Conservation (phyloP, 2,329 filamentous ascomycete species). For the Metarhizium humberi region DNA sequence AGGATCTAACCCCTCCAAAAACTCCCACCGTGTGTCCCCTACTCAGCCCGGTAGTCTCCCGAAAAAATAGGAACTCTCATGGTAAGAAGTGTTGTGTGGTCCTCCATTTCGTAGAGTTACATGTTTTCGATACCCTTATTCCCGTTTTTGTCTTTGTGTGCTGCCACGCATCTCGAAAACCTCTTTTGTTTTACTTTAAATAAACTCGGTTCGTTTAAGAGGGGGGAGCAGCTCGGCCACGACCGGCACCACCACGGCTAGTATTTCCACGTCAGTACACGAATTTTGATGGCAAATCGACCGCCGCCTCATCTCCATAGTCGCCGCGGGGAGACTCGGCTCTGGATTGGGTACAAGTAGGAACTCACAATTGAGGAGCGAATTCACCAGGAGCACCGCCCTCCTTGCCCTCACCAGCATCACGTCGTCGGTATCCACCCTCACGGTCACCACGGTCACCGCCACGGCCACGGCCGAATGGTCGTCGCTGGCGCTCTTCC, state of each 20-base stretch:
- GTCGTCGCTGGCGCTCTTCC: conserved; percentile 69
- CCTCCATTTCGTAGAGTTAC: conserved; percentile 36
- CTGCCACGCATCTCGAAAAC: conserved; percentile 32
- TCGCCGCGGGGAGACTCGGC: too few relatives aligned
- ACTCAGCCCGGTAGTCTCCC: conserved; percentile 22
- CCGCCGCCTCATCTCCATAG: too few relatives aligned
- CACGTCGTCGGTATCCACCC: conserved; percentile 87
- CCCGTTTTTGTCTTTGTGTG: background rate
- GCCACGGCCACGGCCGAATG: conserved; percentile 72
- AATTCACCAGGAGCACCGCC: conserved; percentile 87
- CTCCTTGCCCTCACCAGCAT: conserved; percentile 81
- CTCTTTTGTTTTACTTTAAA: conserved; percentile 20
- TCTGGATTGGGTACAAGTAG: too few relatives aligned
- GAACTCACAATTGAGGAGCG: conserved; percentile 74
- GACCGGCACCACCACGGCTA: conserved; percentile 80
- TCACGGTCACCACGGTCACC: conserved; percentile 67
- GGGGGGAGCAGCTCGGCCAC: conserved; percentile 69
- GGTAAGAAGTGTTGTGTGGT: conserved; percentile 22
- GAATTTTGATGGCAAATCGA: background rate
- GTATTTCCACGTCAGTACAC: background rate
- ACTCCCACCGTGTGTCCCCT: conserved; percentile 35
- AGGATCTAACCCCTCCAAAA: conserved; percentile 35
- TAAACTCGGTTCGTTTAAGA: conserved; percentile 42
- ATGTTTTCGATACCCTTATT: conserved; percentile 27
- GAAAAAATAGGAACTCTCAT: conserved; percentile 20